A percentile compares a stretch with the other conserved stretches of the same genome.
Conservation (phyloP, 1,284 basidiomycete genomes). For the Puccinia hordei region DNA sequence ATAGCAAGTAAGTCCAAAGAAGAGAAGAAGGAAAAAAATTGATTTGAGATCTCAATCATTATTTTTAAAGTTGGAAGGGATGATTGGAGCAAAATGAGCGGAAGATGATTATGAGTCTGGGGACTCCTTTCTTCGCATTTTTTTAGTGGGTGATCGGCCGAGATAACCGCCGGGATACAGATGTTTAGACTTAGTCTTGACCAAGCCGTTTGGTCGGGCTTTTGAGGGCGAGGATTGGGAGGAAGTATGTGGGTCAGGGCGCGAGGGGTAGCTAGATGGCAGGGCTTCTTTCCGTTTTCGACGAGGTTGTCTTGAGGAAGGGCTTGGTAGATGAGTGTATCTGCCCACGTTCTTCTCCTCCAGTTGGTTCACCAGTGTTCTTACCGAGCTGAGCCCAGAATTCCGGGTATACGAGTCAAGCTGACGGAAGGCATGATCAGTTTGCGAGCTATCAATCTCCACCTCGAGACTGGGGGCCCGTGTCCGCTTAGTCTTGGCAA, state of each 20-base stretch:
- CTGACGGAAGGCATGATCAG: neutral
- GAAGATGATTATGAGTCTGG: neutral
- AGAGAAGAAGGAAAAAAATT: too few relatives aligned
- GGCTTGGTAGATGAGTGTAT: neutral
- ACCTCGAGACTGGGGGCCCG: slow-evolving; percentile 5
- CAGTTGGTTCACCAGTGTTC: neutral
- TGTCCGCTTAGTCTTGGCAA: slow-evolving; percentile 2
- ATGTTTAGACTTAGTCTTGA: slow-evolving; percentile 25
- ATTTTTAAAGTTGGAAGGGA: too few relatives aligned
- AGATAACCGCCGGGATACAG: slow-evolving; percentile 23
- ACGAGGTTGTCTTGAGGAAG: neutral
- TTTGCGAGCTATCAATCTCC: neutral
- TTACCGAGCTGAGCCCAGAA: slow-evolving; percentile 1
- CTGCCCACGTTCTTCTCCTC: slow-evolving; percentile 9
- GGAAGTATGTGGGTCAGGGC: neutral
- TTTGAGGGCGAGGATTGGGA: neutral
- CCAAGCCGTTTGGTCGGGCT: neutral
- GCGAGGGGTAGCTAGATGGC: neutral
- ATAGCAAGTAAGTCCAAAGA: too few relatives aligned
- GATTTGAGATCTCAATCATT: too few relatives aligned
- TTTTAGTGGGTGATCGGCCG: slow-evolving; percentile 27
- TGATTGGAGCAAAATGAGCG: too few relatives aligned
- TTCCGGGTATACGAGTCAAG: neutral
- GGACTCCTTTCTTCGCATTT: slow-evolving; percentile 4
- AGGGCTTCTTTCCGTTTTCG: slow-evolving; percentile 11